phyloP scores from a whole-genome alignment of 805 yeast genomes.

The Blastobotrys muscicola region DNA sequence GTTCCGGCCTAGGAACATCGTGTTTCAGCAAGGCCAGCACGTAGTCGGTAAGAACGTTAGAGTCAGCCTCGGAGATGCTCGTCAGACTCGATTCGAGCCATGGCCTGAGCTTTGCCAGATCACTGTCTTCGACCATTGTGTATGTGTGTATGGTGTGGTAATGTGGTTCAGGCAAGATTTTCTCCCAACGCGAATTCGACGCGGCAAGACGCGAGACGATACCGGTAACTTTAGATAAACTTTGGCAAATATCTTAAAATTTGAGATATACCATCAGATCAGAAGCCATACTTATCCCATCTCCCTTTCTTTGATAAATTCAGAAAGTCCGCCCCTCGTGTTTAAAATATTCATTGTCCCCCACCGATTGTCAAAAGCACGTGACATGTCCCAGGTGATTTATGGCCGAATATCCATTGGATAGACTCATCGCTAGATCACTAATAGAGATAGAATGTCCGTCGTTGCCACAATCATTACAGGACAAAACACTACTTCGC shows the following conservation, averaged over 20 bases:
- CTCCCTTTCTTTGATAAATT: too few relatives aligned
- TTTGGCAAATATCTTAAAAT: too few relatives aligned
- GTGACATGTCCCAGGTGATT: too few relatives aligned
- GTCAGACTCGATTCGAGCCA: slow-evolving; percentile 17
- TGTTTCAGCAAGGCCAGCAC: slow-evolving; percentile 34
- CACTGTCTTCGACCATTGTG: slow-evolving; percentile 13
- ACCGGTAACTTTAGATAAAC: background rate
- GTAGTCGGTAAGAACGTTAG: slow-evolving; percentile 36
- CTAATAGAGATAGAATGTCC: background rate
- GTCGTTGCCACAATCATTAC: too few relatives aligned
- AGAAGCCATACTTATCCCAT: too few relatives aligned
- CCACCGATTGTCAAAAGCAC: too few relatives aligned
- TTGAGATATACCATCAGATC: too few relatives aligned
- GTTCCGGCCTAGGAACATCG: slow-evolving; percentile 28
- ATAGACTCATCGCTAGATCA: background rate
- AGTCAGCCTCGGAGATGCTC: slow-evolving; percentile 31
- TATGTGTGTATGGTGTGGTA: too few relatives aligned
- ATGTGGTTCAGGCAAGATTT: too few relatives aligned
- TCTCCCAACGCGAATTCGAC: too few relatives aligned
- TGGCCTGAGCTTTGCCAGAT: slow-evolving; percentile 12
- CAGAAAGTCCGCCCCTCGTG: slow-evolving; percentile 1
- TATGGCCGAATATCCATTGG: background rate
- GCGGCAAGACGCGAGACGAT: background rate
- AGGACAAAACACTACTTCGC: too few relatives aligned
- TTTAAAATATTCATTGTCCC: background rate